Conservation (phyloP, 805 yeast species). For the Phaffomyces thermotolerans region DNA sequence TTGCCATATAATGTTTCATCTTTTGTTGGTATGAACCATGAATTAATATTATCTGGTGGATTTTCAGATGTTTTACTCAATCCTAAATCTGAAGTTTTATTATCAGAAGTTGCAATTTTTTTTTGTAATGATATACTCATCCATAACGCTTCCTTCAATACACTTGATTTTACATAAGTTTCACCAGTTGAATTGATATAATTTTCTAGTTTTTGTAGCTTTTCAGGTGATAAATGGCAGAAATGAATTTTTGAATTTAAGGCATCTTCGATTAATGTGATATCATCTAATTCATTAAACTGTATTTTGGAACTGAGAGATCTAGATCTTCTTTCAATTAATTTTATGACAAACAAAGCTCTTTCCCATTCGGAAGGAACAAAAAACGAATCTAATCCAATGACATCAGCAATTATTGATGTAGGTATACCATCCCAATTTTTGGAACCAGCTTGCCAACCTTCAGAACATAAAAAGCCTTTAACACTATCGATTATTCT, state of each 20-base stretch:
- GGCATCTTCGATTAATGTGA: conserved; percentile 23
- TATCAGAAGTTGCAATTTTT: conserved; percentile 27
- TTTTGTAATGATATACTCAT: conserved; percentile 36
- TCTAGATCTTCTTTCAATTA: conserved; percentile 32
- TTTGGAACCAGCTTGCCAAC: conserved; percentile 40
- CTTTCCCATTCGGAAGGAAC: conserved; percentile 52
- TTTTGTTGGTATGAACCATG: conserved; percentile 38
- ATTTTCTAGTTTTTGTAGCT: conserved; percentile 37
- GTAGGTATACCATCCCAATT: conserved; percentile 43
- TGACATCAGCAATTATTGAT: conserved; percentile 34
- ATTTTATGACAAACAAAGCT: conserved; percentile 37
- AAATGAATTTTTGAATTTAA: conserved; percentile 37
- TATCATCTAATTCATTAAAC: conserved; percentile 12
- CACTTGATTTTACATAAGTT: conserved; percentile 31
- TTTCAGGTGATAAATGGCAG: conserved; percentile 43
- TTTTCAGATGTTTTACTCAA: conserved; percentile 20
- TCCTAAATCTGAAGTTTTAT: conserved; percentile 23
- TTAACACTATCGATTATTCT: conserved; percentile 39
- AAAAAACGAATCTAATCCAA: conserved; percentile 44
- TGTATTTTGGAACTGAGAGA: not conserved
- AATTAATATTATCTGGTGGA: conserved; percentile 23
- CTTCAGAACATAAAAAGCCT: conserved; percentile 40
- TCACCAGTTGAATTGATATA: conserved; percentile 29
- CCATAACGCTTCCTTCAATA: conserved; percentile 45
- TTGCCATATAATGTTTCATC: conserved; percentile 43